phyloP scores from a whole-genome alignment of 129 eudicot species.

The Lonicera japonica region DNA sequence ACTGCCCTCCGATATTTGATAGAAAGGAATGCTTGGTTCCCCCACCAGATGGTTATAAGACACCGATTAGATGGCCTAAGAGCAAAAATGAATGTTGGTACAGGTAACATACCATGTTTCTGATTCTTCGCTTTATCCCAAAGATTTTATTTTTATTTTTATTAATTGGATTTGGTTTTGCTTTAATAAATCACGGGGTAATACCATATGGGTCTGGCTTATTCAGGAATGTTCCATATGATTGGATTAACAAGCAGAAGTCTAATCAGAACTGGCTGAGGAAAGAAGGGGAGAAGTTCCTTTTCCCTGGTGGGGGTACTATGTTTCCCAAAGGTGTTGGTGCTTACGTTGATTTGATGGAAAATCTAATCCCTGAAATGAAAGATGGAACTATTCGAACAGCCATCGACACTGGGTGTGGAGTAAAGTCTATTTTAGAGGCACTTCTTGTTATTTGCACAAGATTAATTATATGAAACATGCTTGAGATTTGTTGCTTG shows the following conservation, averaged over 20 bases:
- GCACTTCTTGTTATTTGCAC: not conserved
- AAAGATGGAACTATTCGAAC: slow-evolving; percentile 91
- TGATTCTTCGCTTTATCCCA: not conserved
- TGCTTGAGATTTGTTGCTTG: not conserved
- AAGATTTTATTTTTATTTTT: not conserved
- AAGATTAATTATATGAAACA: not conserved
- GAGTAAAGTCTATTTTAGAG: slow-evolving; percentile 55
- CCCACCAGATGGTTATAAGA: slow-evolving; percentile 90
- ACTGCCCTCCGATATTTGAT: slow-evolving; percentile 87
- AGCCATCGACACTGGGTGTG: slow-evolving; percentile 99
- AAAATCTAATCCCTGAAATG: slow-evolving; percentile 85
- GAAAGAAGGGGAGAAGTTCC: slow-evolving; percentile 95
- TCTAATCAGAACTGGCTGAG: slow-evolving; percentile 93
- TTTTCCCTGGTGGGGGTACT: slow-evolving; percentile 98
- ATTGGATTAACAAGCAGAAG: slow-evolving; percentile 96
- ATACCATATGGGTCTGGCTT: not conserved
- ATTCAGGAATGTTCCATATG: slow-evolving; percentile 88
- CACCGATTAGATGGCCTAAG: slow-evolving; percentile 95
- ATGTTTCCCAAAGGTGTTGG: slow-evolving; percentile 98
- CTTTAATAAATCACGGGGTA: not conserved
- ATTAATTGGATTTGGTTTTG: not conserved
- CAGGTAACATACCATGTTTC: slow-evolving; percentile 55
- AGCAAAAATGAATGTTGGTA: slow-evolving; percentile 98
- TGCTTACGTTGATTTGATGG: slow-evolving; percentile 80
- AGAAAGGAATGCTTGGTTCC: slow-evolving; percentile 93